Evolutionary conservation across 2,329 filamentous ascomycete species (phyloP).

Genomic region (Epichloe coenophiala): DNA sequence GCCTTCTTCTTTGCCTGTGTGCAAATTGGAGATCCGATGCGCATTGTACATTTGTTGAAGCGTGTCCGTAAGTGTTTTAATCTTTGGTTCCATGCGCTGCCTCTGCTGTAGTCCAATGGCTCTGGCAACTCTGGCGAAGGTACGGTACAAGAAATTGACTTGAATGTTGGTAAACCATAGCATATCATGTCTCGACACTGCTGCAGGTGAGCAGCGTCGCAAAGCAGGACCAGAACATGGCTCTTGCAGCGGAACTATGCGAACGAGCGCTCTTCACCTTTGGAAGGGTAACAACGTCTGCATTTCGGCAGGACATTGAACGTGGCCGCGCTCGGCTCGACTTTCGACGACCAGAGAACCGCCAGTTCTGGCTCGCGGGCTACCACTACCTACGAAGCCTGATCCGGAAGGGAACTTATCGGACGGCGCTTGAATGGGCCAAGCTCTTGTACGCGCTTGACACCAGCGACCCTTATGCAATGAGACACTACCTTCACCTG

Average conservation of each 20-base stretch:
- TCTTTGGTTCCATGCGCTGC: background rate
- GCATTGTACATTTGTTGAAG: slow-evolving; percentile 59
- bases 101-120: no score
- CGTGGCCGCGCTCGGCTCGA: slow-evolving; percentile 69
- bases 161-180: slow-evolving; percentile 16
- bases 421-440: slow-evolving; percentile 87
- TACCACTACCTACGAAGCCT: slow-evolving; percentile 83
- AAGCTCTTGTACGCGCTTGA: slow-evolving; percentile 70
- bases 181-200: slow-evolving; percentile 88
- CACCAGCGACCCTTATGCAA: slow-evolving; percentile 67
- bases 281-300: slow-evolving; percentile 73
- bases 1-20: slow-evolving; percentile 64
- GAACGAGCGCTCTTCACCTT: slow-evolving; percentile 89
- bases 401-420: slow-evolving; percentile 80
- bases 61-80: slow-evolving; percentile 19
- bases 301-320: slow-evolving; percentile 63
- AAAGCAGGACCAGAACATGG: slow-evolving; percentile 79
- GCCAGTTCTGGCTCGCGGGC: slow-evolving; percentile 81
- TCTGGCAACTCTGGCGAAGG: background rate
- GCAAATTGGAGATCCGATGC: slow-evolving; percentile 71
- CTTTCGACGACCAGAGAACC: slow-evolving; percentile 72
- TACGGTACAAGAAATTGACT: slow-evolving; percentile 8
- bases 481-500: slow-evolving; percentile 69
- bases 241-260: slow-evolving; percentile 72
- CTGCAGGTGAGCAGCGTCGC: slow-evolving; percentile 87